Percentiles rank a stretch among this genome's conserved stretches.
These are phyloP conservation scores for Cyphellophora europaea DNA, from an alignment of 2,329 filamentous ascomycete genomes.

Conservation along the genomic window DNA sequence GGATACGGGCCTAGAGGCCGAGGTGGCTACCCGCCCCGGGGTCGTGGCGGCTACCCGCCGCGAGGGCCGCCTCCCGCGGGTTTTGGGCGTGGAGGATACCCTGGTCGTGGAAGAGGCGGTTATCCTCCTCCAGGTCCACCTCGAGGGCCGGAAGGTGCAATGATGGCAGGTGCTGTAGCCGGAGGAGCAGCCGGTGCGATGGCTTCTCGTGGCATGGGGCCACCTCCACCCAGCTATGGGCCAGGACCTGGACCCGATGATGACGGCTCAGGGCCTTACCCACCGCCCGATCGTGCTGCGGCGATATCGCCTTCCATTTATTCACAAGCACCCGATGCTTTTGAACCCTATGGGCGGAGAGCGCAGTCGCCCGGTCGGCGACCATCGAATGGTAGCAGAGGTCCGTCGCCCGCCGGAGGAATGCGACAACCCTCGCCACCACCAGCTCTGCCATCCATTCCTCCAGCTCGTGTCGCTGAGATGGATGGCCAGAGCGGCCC, in stretches of 20 bases:
- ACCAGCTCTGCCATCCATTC: slow-evolving; percentile 43
- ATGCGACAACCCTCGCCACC: slow-evolving; percentile 46
- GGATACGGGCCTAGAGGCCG: slow-evolving; percentile 45
- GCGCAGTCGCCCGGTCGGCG: slow-evolving; percentile 26
- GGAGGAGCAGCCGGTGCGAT: slow-evolving; percentile 13
- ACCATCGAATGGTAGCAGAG: slow-evolving; percentile 17
- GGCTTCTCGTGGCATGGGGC: slow-evolving; percentile 29
- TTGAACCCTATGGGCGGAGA: slow-evolving; percentile 55
- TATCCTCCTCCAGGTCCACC: slow-evolving; percentile 9
- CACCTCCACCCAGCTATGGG: slow-evolving; percentile 40
- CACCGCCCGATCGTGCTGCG: slow-evolving; percentile 27
- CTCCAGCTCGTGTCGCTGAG: background rate
- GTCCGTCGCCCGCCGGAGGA: slow-evolving; percentile 27
- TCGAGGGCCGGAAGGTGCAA: slow-evolving; percentile 25
- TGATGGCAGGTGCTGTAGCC: slow-evolving; percentile 31
- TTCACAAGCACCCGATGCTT: slow-evolving; percentile 21
- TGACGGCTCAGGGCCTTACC: slow-evolving; percentile 8
- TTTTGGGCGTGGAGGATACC: slow-evolving; percentile 33
- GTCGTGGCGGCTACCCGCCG: slow-evolving; percentile 27
- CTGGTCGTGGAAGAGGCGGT: slow-evolving; percentile 17
- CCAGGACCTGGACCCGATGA: slow-evolving; percentile 19
- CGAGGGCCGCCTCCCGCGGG: slow-evolving; percentile 26
- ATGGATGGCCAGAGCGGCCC: slow-evolving; percentile 22
- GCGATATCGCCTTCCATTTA: slow-evolving; percentile 12
- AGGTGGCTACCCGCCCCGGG: slow-evolving; percentile 39